A percentile compares a stretch with the other conserved stretches of the same genome.
Conservation (phyloP, 192 early-diverging fungal species). For the Podila verticillata region DNA sequence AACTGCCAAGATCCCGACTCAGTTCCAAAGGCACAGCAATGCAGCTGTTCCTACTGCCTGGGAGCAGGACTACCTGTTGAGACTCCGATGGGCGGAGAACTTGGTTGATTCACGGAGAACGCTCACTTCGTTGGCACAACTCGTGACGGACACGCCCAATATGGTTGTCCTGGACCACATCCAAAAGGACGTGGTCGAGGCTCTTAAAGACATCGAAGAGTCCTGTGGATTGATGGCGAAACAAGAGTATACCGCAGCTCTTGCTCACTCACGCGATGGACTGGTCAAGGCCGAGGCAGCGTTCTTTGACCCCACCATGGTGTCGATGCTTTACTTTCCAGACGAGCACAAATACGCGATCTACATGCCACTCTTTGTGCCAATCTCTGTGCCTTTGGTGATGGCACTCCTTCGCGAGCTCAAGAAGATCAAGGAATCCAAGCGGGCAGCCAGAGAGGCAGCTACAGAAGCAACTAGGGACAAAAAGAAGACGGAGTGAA, state of each 20-base stretch:
- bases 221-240: slow-evolving; percentile 49
- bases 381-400: slow-evolving; percentile 79
- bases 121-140: slow-evolving; percentile 78
- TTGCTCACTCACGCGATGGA: slow-evolving; percentile 68
- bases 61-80: slow-evolving; percentile 83
- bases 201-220: slow-evolving; percentile 15
- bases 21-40: slow-evolving; percentile 42
- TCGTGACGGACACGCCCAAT: slow-evolving; percentile 83
- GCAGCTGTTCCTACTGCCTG: slow-evolving; percentile 77
- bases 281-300: slow-evolving; percentile 81
- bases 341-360: slow-evolving; percentile 98
- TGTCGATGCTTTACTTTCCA: slow-evolving; percentile 97
- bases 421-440: slow-evolving; percentile 50
- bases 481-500: slow-evolving; percentile 1
- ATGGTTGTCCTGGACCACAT: slow-evolving; percentile 96
- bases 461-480: background rate
- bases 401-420: slow-evolving; percentile 62
- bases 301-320: slow-evolving; percentile 99
- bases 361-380: slow-evolving; percentile 96
- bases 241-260: slow-evolving; percentile 58
- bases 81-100: slow-evolving; percentile 77
- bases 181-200: slow-evolving; percentile 65
- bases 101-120: slow-evolving; percentile 78
- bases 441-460: slow-evolving; percentile 16
- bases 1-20: slow-evolving; percentile 19